A percentile compares a stretch with the other conserved stretches of the same genome.
phyloP scores from a whole-genome alignment of 2,329 filamentous ascomycete species.

The Colletotrichum euphorbiae region DNA sequence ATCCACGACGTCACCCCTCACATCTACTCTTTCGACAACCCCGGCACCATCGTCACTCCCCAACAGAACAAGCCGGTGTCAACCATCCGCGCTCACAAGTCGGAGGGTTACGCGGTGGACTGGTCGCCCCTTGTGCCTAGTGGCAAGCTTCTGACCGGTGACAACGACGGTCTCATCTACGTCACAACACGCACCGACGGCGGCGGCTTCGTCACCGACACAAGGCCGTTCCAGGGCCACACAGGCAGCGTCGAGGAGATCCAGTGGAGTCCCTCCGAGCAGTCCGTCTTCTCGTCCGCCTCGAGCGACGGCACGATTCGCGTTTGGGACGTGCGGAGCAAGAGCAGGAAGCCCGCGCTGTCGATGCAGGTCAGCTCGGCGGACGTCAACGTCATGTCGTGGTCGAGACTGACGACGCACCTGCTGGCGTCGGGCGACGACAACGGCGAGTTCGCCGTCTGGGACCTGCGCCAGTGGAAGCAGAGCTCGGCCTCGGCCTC shows the following conservation, averaged over 20 bases:
- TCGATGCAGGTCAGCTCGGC: slow-evolving; percentile 84
- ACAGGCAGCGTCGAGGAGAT: slow-evolving; percentile 89
- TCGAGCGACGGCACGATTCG: slow-evolving; percentile 95
- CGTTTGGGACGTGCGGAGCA: slow-evolving; percentile 94
- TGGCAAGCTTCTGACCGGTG: slow-evolving; percentile 90
- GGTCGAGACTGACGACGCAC: slow-evolving; percentile 89
- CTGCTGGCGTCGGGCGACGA: slow-evolving; percentile 93
- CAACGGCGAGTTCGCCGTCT: slow-evolving; percentile 93
- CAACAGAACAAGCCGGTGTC: slow-evolving; percentile 89
- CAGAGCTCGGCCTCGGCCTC: slow-evolving; percentile 59
- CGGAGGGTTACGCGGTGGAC: slow-evolving; percentile 96
- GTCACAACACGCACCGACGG: slow-evolving; percentile 87
- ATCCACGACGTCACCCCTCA: slow-evolving; percentile 96
- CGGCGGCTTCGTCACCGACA: slow-evolving; percentile 90
- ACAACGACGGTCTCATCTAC: slow-evolving; percentile 91
- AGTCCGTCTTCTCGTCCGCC: slow-evolving; percentile 92
- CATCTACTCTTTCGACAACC: slow-evolving; percentile 88
- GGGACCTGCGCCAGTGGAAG: slow-evolving; percentile 97
- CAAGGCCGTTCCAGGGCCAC: slow-evolving; percentile 85
- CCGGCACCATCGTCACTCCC: slow-evolving; percentile 81
- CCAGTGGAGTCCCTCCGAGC: slow-evolving; percentile 95
- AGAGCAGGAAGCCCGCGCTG: slow-evolving; percentile 88
- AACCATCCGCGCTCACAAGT: slow-evolving; percentile 90
- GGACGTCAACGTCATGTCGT: slow-evolving; percentile 97
- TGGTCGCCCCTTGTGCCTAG: slow-evolving; percentile 87